Conservation (phyloP, 441 rosid species). For the Theobroma grandiflorum region DNA sequence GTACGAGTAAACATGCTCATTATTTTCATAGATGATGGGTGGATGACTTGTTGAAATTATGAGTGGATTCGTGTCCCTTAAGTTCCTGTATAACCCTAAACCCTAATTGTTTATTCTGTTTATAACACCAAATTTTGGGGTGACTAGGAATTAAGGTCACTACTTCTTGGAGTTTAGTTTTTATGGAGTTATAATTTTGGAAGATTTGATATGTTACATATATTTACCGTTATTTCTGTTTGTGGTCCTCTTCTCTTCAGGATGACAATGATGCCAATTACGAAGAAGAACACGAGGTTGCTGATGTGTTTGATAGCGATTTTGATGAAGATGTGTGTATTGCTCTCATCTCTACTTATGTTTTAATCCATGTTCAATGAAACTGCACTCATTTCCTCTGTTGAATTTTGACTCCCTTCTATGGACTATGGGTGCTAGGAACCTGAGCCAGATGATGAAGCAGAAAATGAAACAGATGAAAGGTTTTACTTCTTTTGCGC, state of each 20-base stretch:
- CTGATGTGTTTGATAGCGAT: conserved; percentile 96
- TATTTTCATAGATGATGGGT: background rate
- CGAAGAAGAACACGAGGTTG: conserved; percentile 81
- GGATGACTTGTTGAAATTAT: background rate
- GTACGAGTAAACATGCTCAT: background rate
- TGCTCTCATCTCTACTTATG: conserved; percentile 13
- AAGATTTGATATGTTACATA: background rate
- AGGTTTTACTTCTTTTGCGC: conserved; percentile 51
- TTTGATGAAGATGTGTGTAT: conserved; percentile 88
- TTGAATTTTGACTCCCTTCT: conserved; percentile 29
- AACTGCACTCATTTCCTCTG: background rate
- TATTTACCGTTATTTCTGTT: background rate
- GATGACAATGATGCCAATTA: conserved; percentile 86
- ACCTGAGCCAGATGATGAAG: conserved; percentile 87
- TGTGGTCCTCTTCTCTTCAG: conserved; percentile 49
- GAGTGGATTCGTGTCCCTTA: background rate
- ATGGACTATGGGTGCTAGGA: conserved; percentile 61
- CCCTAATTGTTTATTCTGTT: background rate
- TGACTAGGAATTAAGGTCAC: background rate
- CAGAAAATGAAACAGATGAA: conserved; percentile 61
- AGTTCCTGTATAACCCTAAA: background rate
- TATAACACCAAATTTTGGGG: too few species aligned
- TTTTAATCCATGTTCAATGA: background rate
- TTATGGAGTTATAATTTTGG: background rate
- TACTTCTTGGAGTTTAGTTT: background rate